These are phyloP conservation scores for Quillaja saponaria DNA, from an alignment of 306 rosid genomes.

Conservation along the genomic window DNA sequence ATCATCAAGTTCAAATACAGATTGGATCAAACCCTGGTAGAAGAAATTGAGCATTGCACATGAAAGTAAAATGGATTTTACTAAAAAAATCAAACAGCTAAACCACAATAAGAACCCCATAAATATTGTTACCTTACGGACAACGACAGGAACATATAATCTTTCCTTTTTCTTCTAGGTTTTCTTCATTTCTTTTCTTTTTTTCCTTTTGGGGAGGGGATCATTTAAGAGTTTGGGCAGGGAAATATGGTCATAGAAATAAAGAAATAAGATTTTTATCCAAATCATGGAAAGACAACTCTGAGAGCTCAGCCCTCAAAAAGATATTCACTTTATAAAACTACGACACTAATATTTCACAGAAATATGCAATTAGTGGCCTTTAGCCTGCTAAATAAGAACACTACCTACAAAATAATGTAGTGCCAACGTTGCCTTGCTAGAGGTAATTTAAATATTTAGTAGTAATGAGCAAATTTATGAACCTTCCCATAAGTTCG, in stretches of 20 bases:
- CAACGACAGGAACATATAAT: not conserved
- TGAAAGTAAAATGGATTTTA: slow-evolving; percentile 8
- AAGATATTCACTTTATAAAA: not conserved
- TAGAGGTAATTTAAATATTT: no score
- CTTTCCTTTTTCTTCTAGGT: no score
- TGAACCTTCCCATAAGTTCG: slow-evolving; percentile 91
- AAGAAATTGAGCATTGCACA: slow-evolving; percentile 28
- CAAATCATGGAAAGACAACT: no score
- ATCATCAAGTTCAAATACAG: slow-evolving; percentile 89
- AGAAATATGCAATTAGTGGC: slow-evolving; percentile 13
- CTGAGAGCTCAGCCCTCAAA: not conserved
- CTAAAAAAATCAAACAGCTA: not conserved
- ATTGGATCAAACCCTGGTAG: slow-evolving; percentile 82
- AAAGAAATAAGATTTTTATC: no score
- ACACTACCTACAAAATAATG: no score
- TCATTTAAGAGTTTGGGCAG: no score
- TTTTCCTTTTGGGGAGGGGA: slow-evolving; percentile 6
- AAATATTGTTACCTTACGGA: not conserved
- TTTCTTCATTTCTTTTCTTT: not conserved
- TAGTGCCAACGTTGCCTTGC: no score
- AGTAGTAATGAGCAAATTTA: slow-evolving; percentile 19
- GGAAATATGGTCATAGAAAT: no score
- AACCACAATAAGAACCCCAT: slow-evolving; percentile 4
- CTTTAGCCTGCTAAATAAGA: no score
- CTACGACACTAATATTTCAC: not conserved